These are phyloP conservation scores for Meyerozyma smithsonii DNA, from an alignment of 1,139 yeast species.

Conservation along the genomic window DNA sequence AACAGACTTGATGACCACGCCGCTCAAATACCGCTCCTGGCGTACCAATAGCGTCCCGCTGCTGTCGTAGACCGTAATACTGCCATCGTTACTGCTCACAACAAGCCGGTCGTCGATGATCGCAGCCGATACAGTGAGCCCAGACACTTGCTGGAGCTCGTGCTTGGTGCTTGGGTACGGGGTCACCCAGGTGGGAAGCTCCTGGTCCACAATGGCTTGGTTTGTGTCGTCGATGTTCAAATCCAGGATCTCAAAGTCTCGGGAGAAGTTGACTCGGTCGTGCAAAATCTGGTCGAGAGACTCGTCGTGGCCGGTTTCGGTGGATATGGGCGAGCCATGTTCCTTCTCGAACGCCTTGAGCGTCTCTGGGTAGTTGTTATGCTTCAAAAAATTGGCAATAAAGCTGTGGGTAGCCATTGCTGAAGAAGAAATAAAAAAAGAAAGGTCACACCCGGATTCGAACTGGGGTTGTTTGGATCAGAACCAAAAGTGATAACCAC, in stretches of 20 bases:
- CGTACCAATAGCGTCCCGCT: constrained; percentile 10
- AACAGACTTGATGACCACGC: constrained; percentile 33
- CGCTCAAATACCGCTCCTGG: constrained; percentile 14
- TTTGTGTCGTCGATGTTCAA: constrained; percentile 9
- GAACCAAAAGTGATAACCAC: constrained; percentile 4
- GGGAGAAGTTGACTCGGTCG: constrained; percentile 42
- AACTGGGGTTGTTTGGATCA: constrained; percentile 20
- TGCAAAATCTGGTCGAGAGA: constrained; percentile 44
- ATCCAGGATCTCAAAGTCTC: constrained; percentile 11
- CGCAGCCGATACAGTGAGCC: constrained; percentile 23
- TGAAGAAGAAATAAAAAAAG: constrained; percentile 4
- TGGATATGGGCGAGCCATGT: constrained; percentile 30
- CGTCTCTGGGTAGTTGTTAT: constrained; percentile 43
- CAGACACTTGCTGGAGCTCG: constrained; percentile 12
- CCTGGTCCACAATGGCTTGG: constrained; percentile 6
- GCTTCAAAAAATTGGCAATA: constrained; percentile 52
- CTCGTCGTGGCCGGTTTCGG: constrained; percentile 29
- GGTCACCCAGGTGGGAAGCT: constrained; percentile 22
- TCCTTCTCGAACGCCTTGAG: constrained; percentile 46
- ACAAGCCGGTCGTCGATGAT: constrained; percentile 12
- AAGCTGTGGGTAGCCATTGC: constrained; percentile 26
- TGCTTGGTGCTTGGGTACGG: constrained; percentile 23
- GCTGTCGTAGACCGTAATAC: constrained; percentile 18
- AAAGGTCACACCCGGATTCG: constrained; percentile 12
- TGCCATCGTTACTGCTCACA: constrained; percentile 24